Evolutionary conservation across 2,329 filamentous ascomycete genomes (phyloP).

Genomic region (Monilinia fructigena): DNA sequence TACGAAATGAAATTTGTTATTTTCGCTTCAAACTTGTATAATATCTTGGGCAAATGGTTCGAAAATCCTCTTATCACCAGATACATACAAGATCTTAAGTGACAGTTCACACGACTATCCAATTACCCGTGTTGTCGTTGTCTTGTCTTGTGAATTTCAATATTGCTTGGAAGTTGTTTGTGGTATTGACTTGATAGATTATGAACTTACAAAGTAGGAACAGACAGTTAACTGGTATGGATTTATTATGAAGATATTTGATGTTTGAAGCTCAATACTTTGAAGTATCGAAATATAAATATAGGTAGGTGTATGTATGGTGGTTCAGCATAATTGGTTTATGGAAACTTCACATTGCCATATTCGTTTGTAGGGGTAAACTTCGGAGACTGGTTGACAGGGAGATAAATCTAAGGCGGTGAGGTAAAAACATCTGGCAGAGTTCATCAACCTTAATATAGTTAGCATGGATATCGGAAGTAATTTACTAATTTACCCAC

Average conservation of each 20-base stretch:
- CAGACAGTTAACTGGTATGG: not conserved
- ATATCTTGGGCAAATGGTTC: too few relatives aligned
- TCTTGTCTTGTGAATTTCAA: not conserved
- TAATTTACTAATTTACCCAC: not conserved
- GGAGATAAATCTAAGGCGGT: constrained; percentile 3
- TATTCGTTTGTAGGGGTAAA: constrained; percentile 6
- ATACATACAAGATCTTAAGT: not conserved
- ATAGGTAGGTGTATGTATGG: not conserved
- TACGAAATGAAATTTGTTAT: not conserved
- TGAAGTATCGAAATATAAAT: not conserved
- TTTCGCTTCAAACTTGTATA: not conserved
- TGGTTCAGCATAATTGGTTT: not conserved
- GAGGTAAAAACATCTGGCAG: not conserved
- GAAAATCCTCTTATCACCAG: too few relatives aligned
- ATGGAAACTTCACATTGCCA: constrained; percentile 9
- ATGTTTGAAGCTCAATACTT: constrained; percentile 1
- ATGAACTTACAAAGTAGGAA: constrained; percentile 1
- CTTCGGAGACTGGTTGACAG: constrained; percentile 6
- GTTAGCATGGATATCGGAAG: constrained; percentile 3
- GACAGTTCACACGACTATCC: not conserved
- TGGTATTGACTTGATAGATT: not conserved
- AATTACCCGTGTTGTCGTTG: not conserved
- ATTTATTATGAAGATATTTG: not conserved
- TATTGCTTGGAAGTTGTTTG: not conserved
- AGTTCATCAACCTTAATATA: not conserved